Conservation (phyloP, 768 basidiomycete genomes). For the Leccinellum albellum region DNA sequence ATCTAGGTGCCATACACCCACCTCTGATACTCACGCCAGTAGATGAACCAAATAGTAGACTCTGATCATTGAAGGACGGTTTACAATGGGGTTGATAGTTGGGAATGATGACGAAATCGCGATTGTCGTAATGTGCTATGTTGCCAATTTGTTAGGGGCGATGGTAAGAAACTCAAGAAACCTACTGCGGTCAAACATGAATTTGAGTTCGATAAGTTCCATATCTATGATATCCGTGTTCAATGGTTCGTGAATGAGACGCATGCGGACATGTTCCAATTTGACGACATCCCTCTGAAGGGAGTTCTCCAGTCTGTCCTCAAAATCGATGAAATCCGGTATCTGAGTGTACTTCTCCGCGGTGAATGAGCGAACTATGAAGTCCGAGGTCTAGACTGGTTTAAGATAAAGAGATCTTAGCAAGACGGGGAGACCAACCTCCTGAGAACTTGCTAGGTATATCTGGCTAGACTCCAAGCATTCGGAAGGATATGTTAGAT, state of each 20-base stretch:
- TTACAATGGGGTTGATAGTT: slow-evolving; percentile 66
- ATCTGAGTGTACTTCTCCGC: slow-evolving; percentile 88
- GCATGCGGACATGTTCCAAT: slow-evolving; percentile 83
- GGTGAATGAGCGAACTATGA: slow-evolving; percentile 72
- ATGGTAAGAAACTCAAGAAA: slow-evolving; percentile 6
- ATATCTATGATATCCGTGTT: slow-evolving; percentile 71
- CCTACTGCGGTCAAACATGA: slow-evolving; percentile 73
- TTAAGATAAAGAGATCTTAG: slow-evolving; percentile 5
- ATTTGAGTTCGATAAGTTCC: slow-evolving; percentile 81
- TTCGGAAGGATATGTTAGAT: slow-evolving; percentile 71
- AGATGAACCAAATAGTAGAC: slow-evolving; percentile 56
- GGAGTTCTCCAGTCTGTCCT: slow-evolving; percentile 78
- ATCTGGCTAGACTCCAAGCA: slow-evolving; percentile 79
- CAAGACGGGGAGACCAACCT: slow-evolving; percentile 42
- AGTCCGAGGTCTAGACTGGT: slow-evolving; percentile 64
- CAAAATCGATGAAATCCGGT: slow-evolving; percentile 78
- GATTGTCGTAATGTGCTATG: slow-evolving; percentile 80
- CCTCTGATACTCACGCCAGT: slow-evolving; percentile 51
- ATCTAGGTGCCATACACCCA: neutral
- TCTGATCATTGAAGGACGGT: slow-evolving; percentile 60
- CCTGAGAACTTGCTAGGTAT: slow-evolving; percentile 74
- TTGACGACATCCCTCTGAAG: slow-evolving; percentile 80
- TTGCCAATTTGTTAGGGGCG: slow-evolving; percentile 6
- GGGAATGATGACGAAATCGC: slow-evolving; percentile 75
- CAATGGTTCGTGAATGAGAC: slow-evolving; percentile 68